Evolutionary conservation across 768 basidiomycete species (phyloP), one percentile per base, ranked within the genome.

Genomic region (Chalciporus sphaerocephalus): DNA sequence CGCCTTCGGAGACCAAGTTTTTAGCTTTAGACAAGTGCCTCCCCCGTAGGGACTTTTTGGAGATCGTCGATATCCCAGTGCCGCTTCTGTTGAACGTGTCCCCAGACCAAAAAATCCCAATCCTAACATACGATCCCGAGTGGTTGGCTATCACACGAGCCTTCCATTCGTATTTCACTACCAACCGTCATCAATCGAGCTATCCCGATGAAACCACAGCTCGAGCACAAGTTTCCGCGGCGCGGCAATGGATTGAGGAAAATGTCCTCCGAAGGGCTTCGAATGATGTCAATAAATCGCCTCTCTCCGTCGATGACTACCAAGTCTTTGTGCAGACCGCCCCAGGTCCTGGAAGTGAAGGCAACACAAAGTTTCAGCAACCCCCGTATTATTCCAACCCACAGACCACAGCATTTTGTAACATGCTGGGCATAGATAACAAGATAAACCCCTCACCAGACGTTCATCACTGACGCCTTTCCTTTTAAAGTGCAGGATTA

Each of bases 141-240:
- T 99, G 96, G 96, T 80, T 98, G 38, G 93, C 92, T 0, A 92
- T 99, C 57, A 83, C 82, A 5, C 85, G 89, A 6, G 92, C 91
- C 0, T 87, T 94, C 53, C 80, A 92, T 49, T 83, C 85, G 0
- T 86, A 76, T 67, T 76, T 97, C 50, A 83, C 87, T 3, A 74
- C 75, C 5, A 54, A 61, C 4, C 69, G 58, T 6, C 54, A 57
- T 0, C 86, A 86, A 50, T 61, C 61, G 1, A 55, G 71, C 0
- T 84, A 90, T 55, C 92, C 93, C 0, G 72, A 75, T 0, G 64
- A 67, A 0, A 64, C 76, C 13, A 73, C 79, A 0, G 68, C 71
- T 8, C 68, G 76, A 16, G 70, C 64, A 2, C 70, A 82, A 36
- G 78, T 96, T 21, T 62, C 67, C 1, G 69, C 73, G 16, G 86